These are phyloP conservation scores for Claviceps monticola DNA, from an alignment of 2,329 filamentous ascomycete genomes.

Conservation along the genomic window DNA sequence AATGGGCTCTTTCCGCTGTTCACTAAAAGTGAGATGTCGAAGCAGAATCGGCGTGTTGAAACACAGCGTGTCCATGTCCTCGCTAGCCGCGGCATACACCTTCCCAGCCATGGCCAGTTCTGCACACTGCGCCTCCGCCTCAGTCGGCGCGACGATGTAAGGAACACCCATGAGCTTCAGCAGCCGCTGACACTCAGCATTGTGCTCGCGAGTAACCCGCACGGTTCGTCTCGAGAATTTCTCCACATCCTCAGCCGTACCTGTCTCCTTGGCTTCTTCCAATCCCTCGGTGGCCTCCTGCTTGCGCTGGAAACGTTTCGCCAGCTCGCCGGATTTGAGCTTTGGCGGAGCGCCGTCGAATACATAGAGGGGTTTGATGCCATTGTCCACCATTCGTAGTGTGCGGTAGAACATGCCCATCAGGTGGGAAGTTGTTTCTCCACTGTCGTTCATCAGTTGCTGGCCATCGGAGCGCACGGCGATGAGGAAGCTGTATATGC, in stretches of 20 bases:
- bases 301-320: conserved; percentile 91
- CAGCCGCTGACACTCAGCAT: conserved; percentile 81
- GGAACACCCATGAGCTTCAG: conserved; percentile 93
- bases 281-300: conserved; percentile 78
- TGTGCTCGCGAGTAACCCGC: conserved; percentile 90
- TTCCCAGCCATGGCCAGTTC: conserved; percentile 80
- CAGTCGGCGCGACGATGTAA: conserved; percentile 87
- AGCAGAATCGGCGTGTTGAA: conserved; percentile 87
- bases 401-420: conserved; percentile 99
- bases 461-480: conserved; percentile 94
- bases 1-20: conserved; percentile 94
- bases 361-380: conserved; percentile 96
- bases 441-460: conserved; percentile 86
- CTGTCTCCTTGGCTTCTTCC: conserved; percentile 93
- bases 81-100: conserved; percentile 90
- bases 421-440: conserved; percentile 92
- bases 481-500: conserved; percentile 96
- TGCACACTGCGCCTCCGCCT: conserved; percentile 94
- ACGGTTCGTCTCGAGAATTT: conserved; percentile 93
- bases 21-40: conserved; percentile 88
- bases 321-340: conserved; percentile 91
- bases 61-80: conserved; percentile 98
- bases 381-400: conserved; percentile 93
- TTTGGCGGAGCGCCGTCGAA: conserved; percentile 96
- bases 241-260: conserved; percentile 92